A percentile compares a stretch with the other conserved stretches of the same genome.
phyloP scores from a whole-genome alignment of 169 alveolate genomes.

The Cryptosporidium meleagridis region DNA sequence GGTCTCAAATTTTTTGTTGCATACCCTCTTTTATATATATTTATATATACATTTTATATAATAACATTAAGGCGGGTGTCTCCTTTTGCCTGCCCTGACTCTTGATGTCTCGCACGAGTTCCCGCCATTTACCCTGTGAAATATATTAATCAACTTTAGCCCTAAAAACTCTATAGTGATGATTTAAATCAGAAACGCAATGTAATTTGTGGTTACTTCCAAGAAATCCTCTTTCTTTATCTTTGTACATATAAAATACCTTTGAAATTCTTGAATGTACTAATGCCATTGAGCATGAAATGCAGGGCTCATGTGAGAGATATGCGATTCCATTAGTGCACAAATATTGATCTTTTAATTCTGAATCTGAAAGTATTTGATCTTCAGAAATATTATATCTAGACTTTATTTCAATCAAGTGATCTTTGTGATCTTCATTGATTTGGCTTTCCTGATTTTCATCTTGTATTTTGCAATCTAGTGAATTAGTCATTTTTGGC shows the following conservation, averaged over 20 bases:
- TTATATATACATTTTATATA: not conserved
- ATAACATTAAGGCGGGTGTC: not conserved
- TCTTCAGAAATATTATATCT: not conserved
- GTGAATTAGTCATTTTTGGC: conserved; percentile 28
- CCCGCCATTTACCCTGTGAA: not conserved
- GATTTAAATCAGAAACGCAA: conserved; percentile 81
- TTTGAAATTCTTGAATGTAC: conserved; percentile 92
- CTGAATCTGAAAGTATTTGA: conserved; percentile 13
- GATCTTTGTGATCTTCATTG: not conserved
- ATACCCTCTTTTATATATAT: not conserved
- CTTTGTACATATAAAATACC: conserved; percentile 84
- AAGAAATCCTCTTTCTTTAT: conserved; percentile 81
- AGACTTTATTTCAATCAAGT: not conserved
- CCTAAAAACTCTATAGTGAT: conserved; percentile 83
- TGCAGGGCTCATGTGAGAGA: conserved; percentile 93
- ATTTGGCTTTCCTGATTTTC: conserved; percentile 29
- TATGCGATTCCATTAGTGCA: conserved; percentile 87
- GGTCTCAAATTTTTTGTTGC: conserved; percentile 6
- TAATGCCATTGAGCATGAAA: conserved; percentile 97
- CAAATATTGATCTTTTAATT: conserved; percentile 79
- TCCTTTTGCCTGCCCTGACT: not conserved
- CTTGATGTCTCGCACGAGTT: not conserved
- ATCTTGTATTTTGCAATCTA: not conserved
- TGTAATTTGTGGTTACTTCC: conserved; percentile 83
- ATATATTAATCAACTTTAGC: not conserved